Conservation (phyloP, 177 flowering plant species). For the Vitis hybrid region DNA sequence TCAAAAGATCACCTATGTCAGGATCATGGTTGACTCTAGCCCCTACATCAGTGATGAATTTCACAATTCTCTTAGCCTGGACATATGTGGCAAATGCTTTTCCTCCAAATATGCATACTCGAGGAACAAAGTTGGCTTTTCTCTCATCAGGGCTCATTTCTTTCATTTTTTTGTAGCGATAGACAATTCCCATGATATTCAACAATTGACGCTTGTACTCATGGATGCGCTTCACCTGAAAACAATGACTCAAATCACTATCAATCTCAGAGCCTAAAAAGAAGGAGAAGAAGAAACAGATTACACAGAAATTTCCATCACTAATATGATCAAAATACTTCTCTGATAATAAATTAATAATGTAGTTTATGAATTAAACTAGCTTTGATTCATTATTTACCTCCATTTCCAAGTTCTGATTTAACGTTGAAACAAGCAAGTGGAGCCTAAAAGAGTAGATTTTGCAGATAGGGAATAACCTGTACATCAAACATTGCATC, state of each 20-base stretch:
- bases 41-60: slow-evolving; percentile 63
- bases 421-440: no score
- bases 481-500: slow-evolving; percentile 73
- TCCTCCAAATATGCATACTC: slow-evolving; percentile 78
- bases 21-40: slow-evolving; percentile 2
- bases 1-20: slow-evolving; percentile 67
- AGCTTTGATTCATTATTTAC: not conserved
- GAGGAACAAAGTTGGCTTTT: slow-evolving; percentile 51
- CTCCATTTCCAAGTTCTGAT: no score
- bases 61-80: slow-evolving; percentile 74
- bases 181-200: slow-evolving; percentile 50
- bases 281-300: no score
- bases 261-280: no score
- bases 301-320: no score
- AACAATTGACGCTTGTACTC: slow-evolving; percentile 64
- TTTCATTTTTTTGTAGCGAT: slow-evolving; percentile 58
- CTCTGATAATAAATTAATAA: no score
- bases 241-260: no score
- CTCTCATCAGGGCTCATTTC: slow-evolving; percentile 39
- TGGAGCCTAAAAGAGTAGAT: not conserved
- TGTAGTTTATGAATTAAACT: not conserved
- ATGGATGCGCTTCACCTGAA: slow-evolving; percentile 55
- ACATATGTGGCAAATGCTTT: slow-evolving; percentile 75
- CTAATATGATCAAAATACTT: no score
- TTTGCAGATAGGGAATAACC: not conserved